Conservation (phyloP, 169 alveolate genomes). For the Plasmodium relictum region DNA sequence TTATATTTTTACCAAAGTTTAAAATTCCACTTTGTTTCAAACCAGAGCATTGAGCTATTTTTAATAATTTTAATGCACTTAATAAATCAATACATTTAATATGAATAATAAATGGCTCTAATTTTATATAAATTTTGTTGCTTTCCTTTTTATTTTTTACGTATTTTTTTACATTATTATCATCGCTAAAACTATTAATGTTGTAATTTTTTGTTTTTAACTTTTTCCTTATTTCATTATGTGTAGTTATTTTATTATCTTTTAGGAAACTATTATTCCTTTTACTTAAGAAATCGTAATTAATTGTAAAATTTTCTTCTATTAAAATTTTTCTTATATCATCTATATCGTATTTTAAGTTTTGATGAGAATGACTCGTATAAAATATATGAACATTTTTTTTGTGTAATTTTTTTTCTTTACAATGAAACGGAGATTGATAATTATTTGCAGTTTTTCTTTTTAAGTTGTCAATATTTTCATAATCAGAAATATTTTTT, state of each 20-base stretch:
- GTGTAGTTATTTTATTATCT: not conserved
- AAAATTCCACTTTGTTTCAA: conserved; percentile 85
- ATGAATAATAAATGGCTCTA: conserved; percentile 86
- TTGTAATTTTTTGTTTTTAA: not conserved
- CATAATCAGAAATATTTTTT: conserved; percentile 10
- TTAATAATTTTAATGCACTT: conserved; percentile 78
- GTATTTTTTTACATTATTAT: not conserved
- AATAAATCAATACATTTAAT: conserved; percentile 78
- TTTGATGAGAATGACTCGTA: conserved; percentile 50
- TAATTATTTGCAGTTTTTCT: not conserved
- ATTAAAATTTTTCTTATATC: conserved; percentile 7
- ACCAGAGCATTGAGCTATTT: conserved; percentile 79
- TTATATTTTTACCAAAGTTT: conserved; percentile 72
- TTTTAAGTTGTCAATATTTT: not conserved
- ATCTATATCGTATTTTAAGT: conserved; percentile 26
- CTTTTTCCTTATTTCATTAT: conserved; percentile 8
- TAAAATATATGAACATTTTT: conserved; percentile 55
- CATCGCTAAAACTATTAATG: not conserved
- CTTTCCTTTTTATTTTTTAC: not conserved
- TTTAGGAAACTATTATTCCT: not conserved
- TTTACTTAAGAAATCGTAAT: not conserved
- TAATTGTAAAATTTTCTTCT: not conserved
- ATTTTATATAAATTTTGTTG: conserved; percentile 76
- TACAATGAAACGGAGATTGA: not conserved
- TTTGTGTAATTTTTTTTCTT: conserved; percentile 32